Evolutionary conservation across 768 basidiomycete species (phyloP).

Genomic region (Collybiopsis luxurians): DNA sequence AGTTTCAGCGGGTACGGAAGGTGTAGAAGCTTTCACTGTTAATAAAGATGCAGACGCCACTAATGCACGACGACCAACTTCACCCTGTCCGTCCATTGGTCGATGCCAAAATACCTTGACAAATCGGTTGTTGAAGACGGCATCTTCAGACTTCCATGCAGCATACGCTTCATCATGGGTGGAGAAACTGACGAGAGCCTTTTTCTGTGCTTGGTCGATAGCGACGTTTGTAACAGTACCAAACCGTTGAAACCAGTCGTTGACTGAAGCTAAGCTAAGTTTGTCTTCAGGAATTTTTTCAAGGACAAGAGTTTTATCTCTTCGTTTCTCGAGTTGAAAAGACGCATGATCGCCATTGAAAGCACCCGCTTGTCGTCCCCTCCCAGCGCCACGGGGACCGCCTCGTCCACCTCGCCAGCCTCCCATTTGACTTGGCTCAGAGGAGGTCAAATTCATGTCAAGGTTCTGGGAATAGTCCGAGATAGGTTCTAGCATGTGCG

Average conservation of each 20-base stretch:
- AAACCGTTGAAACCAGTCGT: slow-evolving; percentile 88
- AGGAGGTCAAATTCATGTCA: slow-evolving; percentile 31
- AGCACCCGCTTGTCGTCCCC: slow-evolving; percentile 50
- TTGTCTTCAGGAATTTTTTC: slow-evolving; percentile 92
- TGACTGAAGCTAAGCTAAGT: slow-evolving; percentile 73
- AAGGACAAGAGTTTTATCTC: slow-evolving; percentile 83
- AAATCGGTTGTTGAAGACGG: slow-evolving; percentile 92
- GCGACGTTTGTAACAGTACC: slow-evolving; percentile 92
- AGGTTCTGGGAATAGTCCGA: neutral
- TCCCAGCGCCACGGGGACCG: slow-evolving; percentile 39
- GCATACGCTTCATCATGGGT: slow-evolving; percentile 80
- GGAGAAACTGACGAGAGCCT: slow-evolving; percentile 87
- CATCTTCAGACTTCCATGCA: slow-evolving; percentile 92
- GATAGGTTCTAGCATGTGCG: neutral
- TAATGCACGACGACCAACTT: slow-evolving; percentile 70
- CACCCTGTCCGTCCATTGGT: slow-evolving; percentile 89
- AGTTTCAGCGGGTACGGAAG: slow-evolving; percentile 16
- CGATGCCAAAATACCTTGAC: slow-evolving; percentile 96
- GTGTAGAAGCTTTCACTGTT: slow-evolving; percentile 48
- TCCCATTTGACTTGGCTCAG: slow-evolving; percentile 18
- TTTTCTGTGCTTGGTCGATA: slow-evolving; percentile 68
- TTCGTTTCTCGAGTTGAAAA: slow-evolving; percentile 65
- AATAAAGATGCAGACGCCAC: slow-evolving; percentile 79
- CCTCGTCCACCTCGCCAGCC: slow-evolving; percentile 24
- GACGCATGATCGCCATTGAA: slow-evolving; percentile 64